Evolutionary conservation across 306 rosid species (phyloP).

Genomic region (Macrotyloma uniflorum): DNA sequence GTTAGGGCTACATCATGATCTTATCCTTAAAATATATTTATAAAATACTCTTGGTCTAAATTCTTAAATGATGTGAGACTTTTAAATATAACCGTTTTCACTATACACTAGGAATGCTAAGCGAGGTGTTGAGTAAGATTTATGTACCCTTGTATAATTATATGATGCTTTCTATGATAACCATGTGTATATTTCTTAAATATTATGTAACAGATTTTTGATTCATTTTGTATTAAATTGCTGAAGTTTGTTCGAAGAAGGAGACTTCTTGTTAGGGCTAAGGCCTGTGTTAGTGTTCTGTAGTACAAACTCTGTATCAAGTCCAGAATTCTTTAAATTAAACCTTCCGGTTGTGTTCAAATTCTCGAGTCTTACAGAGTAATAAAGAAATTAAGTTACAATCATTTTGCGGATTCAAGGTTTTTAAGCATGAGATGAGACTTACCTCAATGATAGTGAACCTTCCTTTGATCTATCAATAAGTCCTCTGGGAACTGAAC

Average conservation of each 20-base stretch:
- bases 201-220: not conserved
- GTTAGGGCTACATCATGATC: too few relatives aligned
- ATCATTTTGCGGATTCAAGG: not conserved
- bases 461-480: slow-evolving; percentile 39
- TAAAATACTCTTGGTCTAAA: too few relatives aligned
- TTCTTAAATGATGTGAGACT: too few relatives aligned
- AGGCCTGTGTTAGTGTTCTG: not conserved
- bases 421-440: too few relatives aligned
- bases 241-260: not conserved
- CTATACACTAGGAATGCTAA: not conserved
- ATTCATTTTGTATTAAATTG: not conserved
- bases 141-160: not conserved
- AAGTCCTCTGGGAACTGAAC: slow-evolving; percentile 46
- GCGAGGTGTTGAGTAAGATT: not conserved
- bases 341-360: not conserved
- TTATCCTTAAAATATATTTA: too few relatives aligned
- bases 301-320: not conserved
- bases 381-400: not conserved
- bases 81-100: not conserved
- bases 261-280: not conserved
- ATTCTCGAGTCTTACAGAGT: not conserved
- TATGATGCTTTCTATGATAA: not conserved
- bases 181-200: not conserved
- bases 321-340: not conserved
- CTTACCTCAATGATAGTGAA: slow-evolving; percentile 54